Evolutionary conservation across 169 alveolate species (phyloP), one percentile per base, ranked within the genome.

Genomic region (Eimeria tenella): DNA sequence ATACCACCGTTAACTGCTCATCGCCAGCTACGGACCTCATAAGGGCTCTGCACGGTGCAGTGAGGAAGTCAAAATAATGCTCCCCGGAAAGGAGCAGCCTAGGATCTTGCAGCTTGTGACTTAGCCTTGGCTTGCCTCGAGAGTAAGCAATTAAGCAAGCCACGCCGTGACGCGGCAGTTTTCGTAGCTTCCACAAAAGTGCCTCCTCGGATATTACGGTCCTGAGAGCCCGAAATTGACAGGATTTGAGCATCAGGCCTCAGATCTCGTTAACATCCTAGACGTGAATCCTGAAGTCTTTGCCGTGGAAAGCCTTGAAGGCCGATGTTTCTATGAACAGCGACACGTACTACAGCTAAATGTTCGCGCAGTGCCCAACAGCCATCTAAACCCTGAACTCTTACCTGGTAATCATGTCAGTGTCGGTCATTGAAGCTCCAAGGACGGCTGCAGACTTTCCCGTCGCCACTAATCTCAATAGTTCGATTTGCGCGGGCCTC

Each of bases 121-220:
- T 19, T 13, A 8, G 9, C 1, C 23, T 68, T 19, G 11, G n/a
- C 86, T 75, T 75, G 68, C 86, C 86, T 75, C 19, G 60, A 10
- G 86, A n/a, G 50, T 75, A 75, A 49, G 68, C 65, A 19, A 8
- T 7, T 49, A 75, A 42, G 17, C 86, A 75, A 31, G 31, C n/a
- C 19, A 75, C 49, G 19, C 86, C 86, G 8, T 17, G 21, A 50
- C 63, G 86, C 23, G 86, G 68, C 10, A 75, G 60, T 15, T n/a
- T 17, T 6, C 86, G 86, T 42, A 75, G 68, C 68, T 75, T 75
- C 63, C 23, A 56, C 42, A 75, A 56, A 49, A 75, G 31, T 21
- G 86, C 86, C 60, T 75, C 86, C 49, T 75, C 86, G 53, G 86
- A 75, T 23, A 75, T 75, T 65, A 75, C 86, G 49, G 86, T 75